These are phyloP conservation scores for Chlorella vulgaris DNA, from an alignment of 139 green algal genomes.

Conservation along the genomic window DNA sequence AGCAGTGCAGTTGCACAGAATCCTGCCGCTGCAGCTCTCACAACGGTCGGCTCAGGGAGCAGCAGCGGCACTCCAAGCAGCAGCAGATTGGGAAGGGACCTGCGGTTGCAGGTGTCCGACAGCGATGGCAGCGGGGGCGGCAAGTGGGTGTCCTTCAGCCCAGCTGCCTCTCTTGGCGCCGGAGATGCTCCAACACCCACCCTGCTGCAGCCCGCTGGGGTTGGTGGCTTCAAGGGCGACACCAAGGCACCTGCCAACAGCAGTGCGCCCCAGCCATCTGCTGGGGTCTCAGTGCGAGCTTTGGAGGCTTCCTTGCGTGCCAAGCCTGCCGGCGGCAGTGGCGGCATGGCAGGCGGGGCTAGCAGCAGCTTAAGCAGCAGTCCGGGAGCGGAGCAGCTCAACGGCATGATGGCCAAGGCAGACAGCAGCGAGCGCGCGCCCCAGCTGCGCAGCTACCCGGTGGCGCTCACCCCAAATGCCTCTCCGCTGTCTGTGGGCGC, in stretches of 20 bases:
- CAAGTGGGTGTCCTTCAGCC: not conserved
- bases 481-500: not conserved
- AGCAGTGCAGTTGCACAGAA: not conserved
- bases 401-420: not conserved
- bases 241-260: not conserved
- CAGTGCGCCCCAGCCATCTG: not conserved
- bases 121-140: not conserved
- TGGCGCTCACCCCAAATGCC: not conserved
- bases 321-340: slow-evolving; percentile 1
- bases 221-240: not conserved
- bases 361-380: not conserved
- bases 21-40: not conserved
- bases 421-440: not conserved
- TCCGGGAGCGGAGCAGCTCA: not conserved
- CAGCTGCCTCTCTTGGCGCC: not conserved
- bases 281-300: too few relatives aligned
- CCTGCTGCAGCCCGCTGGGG: slow-evolving; percentile 1
- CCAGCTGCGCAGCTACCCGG: slow-evolving; percentile 6
- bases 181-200: slow-evolving; percentile 16
- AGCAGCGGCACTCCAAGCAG: slow-evolving; percentile 6
- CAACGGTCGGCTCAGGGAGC: too few relatives aligned
- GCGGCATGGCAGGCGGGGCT: not conserved
- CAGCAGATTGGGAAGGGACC: slow-evolving; percentile 5
- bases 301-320: not conserved
- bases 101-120: not conserved